A percentile compares a stretch with the other conserved stretches of the same genome.
Evolutionary conservation across 2,329 filamentous ascomycete genomes (phyloP).

Genomic region (Sporothrix mexicana): DNA sequence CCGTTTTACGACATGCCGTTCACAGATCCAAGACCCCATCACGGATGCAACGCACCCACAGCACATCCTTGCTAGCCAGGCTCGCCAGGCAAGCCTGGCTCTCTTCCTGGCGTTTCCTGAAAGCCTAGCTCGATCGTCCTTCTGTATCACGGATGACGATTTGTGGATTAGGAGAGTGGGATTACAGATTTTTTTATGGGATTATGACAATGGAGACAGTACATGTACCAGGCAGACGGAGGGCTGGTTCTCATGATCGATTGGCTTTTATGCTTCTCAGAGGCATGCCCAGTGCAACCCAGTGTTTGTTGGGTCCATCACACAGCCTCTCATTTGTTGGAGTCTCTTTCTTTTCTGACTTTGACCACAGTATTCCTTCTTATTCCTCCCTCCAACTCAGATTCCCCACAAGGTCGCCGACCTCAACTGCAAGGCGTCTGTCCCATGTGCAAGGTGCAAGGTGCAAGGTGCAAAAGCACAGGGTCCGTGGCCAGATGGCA

Average conservation of each 20-base stretch:
- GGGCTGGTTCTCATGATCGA: conserved; percentile 6
- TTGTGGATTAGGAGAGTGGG: too few species aligned
- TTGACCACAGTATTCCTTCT: neutral
- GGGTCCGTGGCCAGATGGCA: neutral
- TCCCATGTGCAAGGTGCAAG: neutral
- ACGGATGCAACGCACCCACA: conserved; percentile 10
- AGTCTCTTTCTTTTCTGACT: neutral
- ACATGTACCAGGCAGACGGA: conserved; percentile 13
- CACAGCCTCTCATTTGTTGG: neutral
- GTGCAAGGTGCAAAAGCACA: neutral
- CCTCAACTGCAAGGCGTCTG: conserved; percentile 19
- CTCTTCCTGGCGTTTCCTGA: neutral
- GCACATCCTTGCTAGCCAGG: neutral
- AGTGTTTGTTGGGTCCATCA: neutral
- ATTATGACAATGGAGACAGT: too few species aligned
- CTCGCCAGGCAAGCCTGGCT: neutral
- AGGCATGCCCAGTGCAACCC: too few species aligned
- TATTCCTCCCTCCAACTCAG: too few species aligned
- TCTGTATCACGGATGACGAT: conserved; percentile 13
- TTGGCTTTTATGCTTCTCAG: neutral
- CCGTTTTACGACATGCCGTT: conserved; percentile 25
- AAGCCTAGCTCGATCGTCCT: conserved; percentile 22
- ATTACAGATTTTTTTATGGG: too few species aligned
- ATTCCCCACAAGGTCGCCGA: conserved; percentile 25
- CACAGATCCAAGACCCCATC: conserved; percentile 22